Evolutionary conservation across 2,329 filamentous ascomycete species (phyloP).

Genomic region (Daldinia eschscholtzii): DNA sequence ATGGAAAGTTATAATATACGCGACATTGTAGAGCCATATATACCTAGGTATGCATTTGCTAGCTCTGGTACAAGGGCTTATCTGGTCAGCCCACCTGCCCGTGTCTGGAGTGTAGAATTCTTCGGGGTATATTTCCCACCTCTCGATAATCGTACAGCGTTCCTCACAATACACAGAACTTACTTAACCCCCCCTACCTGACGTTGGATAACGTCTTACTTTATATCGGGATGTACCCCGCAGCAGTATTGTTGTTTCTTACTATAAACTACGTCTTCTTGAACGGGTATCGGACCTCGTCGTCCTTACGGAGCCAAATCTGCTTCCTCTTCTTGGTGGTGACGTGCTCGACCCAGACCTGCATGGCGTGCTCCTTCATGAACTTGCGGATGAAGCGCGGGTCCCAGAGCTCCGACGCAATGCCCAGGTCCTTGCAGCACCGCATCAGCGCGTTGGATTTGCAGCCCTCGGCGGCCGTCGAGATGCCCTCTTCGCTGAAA

Average conservation of each 20-base stretch:
- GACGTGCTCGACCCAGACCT: constrained; percentile 91
- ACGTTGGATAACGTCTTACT: neutral
- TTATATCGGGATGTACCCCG: neutral
- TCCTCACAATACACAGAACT: constrained; percentile 8
- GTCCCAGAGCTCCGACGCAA: constrained; percentile 97
- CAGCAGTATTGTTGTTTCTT: too few relatives aligned
- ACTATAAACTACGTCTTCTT: constrained; percentile 53
- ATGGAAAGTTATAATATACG: constrained; percentile 16
- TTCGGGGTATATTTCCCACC: constrained; percentile 35
- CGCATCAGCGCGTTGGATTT: constrained; percentile 98
- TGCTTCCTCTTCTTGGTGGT: constrained; percentile 89
- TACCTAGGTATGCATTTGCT: constrained; percentile 16
- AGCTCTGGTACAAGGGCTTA: neutral
- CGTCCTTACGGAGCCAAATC: constrained; percentile 88
- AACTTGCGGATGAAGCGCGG: constrained; percentile 89
- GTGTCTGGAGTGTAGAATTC: constrained; percentile 16
- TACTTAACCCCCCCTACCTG: neutral
- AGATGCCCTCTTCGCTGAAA: constrained; percentile 89
- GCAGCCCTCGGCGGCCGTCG: constrained; percentile 94
- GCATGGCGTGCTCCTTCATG: constrained; percentile 78
- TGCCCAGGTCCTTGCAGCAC: constrained; percentile 97
- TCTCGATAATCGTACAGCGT: constrained; percentile 36
- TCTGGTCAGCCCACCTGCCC: neutral
- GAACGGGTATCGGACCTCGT: constrained; percentile 74
- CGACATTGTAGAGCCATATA: constrained; percentile 27